Evolutionary conservation across 2,329 filamentous ascomycete species (phyloP), one percentile per base, ranked within the genome.

Genomic region (Venturia oleaginea): DNA sequence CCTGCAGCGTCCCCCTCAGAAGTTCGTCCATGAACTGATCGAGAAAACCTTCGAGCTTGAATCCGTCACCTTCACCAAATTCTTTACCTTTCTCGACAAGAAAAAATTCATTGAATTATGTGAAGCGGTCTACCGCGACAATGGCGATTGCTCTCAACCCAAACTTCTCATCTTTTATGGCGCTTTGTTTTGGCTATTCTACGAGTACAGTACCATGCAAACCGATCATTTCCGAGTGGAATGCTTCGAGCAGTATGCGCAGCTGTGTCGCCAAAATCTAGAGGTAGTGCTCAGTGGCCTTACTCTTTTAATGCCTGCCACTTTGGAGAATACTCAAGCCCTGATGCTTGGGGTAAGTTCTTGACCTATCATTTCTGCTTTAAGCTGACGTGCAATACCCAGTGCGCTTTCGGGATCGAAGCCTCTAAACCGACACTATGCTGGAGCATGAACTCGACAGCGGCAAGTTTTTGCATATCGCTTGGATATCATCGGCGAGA

Each of bases 231-330:
- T 1, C 11, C 19, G 2, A 8, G 34, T 32, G n/a, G 68, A 60
- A 70, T 71, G 74, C 40, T 72, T 73, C 48, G 62, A 69, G 11
- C 65, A 68, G 27, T 75, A 76, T 64, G 68, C 71, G 0, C 67
- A 69, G 2, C 68, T 75, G 11, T 80, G 79, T 66, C 75, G 73
- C 37, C 68, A 71, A 19, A 82, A 82, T 60, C 69, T 82, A 22
- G 78, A 81, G 66, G 74, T 71, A 37, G 70, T 70, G 8, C 68
- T 76, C 63, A 71, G 69, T 38, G 69, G 74, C 34, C 67, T 76
- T 7, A 70, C 73, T 46, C 67, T 75, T 0, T 72, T 73, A 64
- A 65, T 75, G 60, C 69, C 72, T 4, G 69, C 73, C 4, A 74
- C 66, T 24, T 71, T 71, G 60, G 74, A 76, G 59, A 76, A 76